Conservation (phyloP, 208 protist species). For the Trypanosoma melophagium region DNA sequence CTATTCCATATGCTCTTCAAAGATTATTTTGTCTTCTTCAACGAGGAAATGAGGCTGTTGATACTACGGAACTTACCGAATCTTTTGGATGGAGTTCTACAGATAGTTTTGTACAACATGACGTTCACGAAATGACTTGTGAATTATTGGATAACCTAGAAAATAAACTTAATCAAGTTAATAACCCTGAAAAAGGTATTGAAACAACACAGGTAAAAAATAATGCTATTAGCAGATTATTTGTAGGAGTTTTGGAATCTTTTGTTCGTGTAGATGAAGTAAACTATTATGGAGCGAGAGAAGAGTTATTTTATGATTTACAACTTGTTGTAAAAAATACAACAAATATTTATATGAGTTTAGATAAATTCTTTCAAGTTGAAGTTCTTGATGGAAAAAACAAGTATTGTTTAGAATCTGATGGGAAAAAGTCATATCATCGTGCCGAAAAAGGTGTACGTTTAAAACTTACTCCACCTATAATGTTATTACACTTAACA, state of each 20-base stretch:
- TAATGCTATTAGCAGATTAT: constrained; percentile 78
- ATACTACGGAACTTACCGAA: constrained; percentile 88
- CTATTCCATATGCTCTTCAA: constrained; percentile 89
- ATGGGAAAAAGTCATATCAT: constrained; percentile 79
- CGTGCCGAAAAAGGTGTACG: constrained; percentile 86
- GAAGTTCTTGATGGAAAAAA: constrained; percentile 93
- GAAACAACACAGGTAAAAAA: constrained; percentile 22
- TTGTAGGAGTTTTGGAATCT: constrained; percentile 72
- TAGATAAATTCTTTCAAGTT: constrained; percentile 87
- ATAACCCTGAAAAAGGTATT: constrained; percentile 12
- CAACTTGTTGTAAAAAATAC: constrained; percentile 90
- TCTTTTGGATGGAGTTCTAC: constrained; percentile 91
- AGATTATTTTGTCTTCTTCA: constrained; percentile 89
- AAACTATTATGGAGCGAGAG: constrained; percentile 69
- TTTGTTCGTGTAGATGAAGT: constrained; percentile 87
- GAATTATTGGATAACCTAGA: constrained; percentile 87
- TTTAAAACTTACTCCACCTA: constrained; percentile 76
- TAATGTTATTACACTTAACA: constrained; percentile 89
- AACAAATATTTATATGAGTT: constrained; percentile 81
- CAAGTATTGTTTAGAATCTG: constrained; percentile 85
- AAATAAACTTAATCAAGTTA: constrained; percentile 55
- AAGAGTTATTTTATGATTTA: constrained; percentile 91
- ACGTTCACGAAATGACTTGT: constrained; percentile 88
- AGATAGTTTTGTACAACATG: constrained; percentile 93
- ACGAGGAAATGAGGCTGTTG: constrained; percentile 52